Percentiles rank a stretch among this genome's conserved stretches.
Evolutionary conservation across 2,329 filamentous ascomycete species (phyloP).

Genomic region (Zymoseptoria pseudotritici): DNA sequence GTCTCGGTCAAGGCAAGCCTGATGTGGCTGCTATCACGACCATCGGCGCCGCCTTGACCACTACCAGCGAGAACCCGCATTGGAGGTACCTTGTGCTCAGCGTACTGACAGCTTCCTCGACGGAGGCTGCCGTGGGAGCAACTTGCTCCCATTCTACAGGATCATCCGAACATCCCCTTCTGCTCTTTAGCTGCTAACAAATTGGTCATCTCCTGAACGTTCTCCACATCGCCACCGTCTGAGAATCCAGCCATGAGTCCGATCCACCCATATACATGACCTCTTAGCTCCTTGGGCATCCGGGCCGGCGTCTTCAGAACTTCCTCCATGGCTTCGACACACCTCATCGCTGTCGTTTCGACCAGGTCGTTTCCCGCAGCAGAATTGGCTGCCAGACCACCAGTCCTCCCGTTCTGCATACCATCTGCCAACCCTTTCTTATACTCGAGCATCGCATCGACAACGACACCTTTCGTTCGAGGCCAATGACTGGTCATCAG

Average conservation of each 20-base stretch:
- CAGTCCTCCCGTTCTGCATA: background rate
- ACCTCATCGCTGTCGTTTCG: constrained; percentile 9
- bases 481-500: constrained; percentile 13
- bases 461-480: constrained; percentile 9
- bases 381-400: background rate
- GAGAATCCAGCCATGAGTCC: constrained; percentile 12
- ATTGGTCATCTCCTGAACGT: constrained; percentile 2
- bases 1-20: background rate
- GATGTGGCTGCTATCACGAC: background rate
- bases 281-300: constrained; percentile 11
- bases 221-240: constrained; percentile 6
- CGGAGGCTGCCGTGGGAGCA: background rate
- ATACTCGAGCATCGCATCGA: constrained; percentile 12
- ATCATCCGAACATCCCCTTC: constrained; percentile 3
- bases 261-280: constrained; percentile 10
- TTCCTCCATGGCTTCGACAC: constrained; percentile 8
- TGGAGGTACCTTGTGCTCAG: background rate
- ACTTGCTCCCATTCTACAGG: background rate
- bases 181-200: constrained; percentile 7
- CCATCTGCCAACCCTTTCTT: constrained; percentile 7
- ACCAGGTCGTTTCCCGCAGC: constrained; percentile 5
- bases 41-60: too few species aligned
- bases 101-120: background rate
- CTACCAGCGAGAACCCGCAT: background rate
- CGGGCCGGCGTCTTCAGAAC: constrained; percentile 6